Conservation (phyloP, 164 flowering plant genomes). For the Aristolochia contorta region DNA sequence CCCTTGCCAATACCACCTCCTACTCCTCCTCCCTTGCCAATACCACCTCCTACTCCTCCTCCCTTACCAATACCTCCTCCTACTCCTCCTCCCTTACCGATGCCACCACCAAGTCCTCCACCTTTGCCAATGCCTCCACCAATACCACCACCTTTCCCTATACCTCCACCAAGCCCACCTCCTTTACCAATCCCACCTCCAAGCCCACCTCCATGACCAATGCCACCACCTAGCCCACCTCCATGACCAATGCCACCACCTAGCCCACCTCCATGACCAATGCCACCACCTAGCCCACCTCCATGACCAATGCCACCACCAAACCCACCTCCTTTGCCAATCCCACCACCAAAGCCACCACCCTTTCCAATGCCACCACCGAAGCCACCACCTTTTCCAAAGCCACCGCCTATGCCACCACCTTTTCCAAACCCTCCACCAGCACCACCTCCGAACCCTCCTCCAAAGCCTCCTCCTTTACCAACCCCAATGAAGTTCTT, state of each 20-base stretch:
- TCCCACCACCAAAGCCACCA: constrained; percentile 4
- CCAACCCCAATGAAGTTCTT: constrained; percentile 13
- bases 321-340: constrained; percentile 7
- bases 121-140: constrained; percentile 7
- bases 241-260: constrained; percentile 9
- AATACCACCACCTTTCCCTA: constrained; percentile 4
- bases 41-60: constrained; percentile 5
- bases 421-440: constrained; percentile 4
- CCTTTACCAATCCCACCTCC: constrained; percentile 8
- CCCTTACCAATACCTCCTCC: constrained; percentile 1
- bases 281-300: constrained; percentile 1
- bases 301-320: constrained; percentile 11
- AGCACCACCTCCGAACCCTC: constrained; percentile 1
- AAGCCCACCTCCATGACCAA: neutral
- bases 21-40: neutral
- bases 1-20: constrained; percentile 5
- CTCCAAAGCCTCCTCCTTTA: constrained; percentile 9
- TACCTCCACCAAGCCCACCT: constrained; percentile 5
- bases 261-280: constrained; percentile 1
- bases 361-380: constrained; percentile 3
- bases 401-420: constrained; percentile 6
- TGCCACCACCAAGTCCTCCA: constrained; percentile 2
- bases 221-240: neutral
- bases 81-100: constrained; percentile 1
- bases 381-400: constrained; percentile 1